These are phyloP conservation scores for Citrus mangshanensis DNA, from an alignment of 345 rosid species.

Conservation along the genomic window DNA sequence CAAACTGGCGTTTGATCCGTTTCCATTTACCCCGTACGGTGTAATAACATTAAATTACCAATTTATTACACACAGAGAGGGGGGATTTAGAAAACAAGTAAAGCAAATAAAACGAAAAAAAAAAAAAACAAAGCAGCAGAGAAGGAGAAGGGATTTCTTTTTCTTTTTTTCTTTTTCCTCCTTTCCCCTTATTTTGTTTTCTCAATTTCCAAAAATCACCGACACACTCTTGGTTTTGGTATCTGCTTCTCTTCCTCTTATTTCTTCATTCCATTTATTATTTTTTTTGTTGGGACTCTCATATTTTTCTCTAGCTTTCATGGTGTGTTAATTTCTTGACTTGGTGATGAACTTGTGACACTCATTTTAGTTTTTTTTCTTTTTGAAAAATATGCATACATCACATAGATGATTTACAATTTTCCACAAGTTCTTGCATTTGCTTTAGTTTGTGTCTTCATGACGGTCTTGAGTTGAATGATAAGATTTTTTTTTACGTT, in stretches of 20 bases:
- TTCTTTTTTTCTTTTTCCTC: background rate
- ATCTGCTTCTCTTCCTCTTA: constrained; percentile 10
- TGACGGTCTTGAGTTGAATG: constrained; percentile 7
- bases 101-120: background rate
- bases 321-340: background rate
- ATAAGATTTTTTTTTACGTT: background rate
- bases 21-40: constrained; percentile 39
- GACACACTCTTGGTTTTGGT: constrained; percentile 14
- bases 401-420: no score
- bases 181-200: background rate
- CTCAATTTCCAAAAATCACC: constrained; percentile 16
- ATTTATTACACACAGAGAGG: constrained; percentile 42
- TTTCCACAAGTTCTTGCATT: background rate
- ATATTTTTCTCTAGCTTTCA: background rate
- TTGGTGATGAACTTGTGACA: background rate
- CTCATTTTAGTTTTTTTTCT: background rate
- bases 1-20: constrained; percentile 24
- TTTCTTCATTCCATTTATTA: background rate
- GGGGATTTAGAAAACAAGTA: constrained; percentile 18
- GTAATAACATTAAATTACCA: constrained; percentile 36
- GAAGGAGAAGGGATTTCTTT: background rate
- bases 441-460: no score
- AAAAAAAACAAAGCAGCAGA: constrained; percentile 3
- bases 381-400: no score
- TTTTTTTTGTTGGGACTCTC: background rate